Evolutionary conservation across 768 basidiomycete species (phyloP), one percentile per base, ranked within the genome.

Genomic region (Tricholoma furcatifolium): DNA sequence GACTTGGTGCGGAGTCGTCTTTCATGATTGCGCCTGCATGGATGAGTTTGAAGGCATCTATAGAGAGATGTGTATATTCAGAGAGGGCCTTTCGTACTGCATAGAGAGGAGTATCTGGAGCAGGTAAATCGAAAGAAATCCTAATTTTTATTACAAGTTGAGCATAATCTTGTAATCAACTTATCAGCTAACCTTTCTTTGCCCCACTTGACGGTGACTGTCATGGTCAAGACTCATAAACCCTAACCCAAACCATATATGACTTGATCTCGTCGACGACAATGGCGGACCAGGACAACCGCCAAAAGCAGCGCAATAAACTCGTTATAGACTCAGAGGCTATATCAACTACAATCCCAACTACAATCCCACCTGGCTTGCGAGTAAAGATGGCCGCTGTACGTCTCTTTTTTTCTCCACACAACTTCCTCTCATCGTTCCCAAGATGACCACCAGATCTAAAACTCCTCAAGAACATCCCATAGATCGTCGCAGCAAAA

Each of bases 341-440:
- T 55, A 69, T 72, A 38, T 68, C 80, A 17, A 87, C 87, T 0
- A 87, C 88, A 43, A 90, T 98, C 56, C 95, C 80, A 17, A 87
- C 87, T 0, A 87, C 88, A 43, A 90, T 98, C 56, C 95, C 95
- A 0, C 91, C 94, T 0, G 79, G 83, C 42, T 79, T 98, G 41
- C 93, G 94, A 66, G 92, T 91, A 56, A 97, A 93, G 76, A 90
- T 98, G 88, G 91, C 89, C 38, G 91, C 88, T 24, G 93, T 95
- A 66, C 61, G 69, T 62, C 47, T n/a, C 36, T 20, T 40, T 38
- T 6, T 18, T 38, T 42, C 34, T 12, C 31, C 18, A 41, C 40
- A 15, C 14, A 12, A 7, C 42, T 50, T 59, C 31, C 2, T 43
- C 44, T 50, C 36, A 14, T 51, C 47, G 52, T 34, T 30, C 24